phyloP scores from a whole-genome alignment of 2,329 filamentous ascomycete species.

The Coleophoma crateriformis region DNA sequence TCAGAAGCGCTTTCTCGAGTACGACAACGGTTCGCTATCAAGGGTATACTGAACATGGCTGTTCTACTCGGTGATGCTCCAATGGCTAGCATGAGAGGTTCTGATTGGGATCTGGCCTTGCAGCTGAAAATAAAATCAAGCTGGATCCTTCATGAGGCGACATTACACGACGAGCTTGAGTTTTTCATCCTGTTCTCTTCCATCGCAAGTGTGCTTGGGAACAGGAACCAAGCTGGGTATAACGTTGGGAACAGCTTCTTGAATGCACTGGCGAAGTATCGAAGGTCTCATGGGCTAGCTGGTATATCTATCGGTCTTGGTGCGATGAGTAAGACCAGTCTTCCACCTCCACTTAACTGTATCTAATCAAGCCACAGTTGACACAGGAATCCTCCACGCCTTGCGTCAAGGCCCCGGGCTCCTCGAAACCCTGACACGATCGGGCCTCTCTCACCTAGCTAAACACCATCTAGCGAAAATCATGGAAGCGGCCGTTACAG shows the following conservation, averaged over 20 bases:
- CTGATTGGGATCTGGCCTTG: not conserved
- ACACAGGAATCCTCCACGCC: not conserved
- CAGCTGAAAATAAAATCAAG: not conserved
- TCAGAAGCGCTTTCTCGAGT: not conserved
- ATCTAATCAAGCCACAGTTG: not conserved
- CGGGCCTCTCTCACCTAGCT: not conserved
- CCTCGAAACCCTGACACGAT: not conserved
- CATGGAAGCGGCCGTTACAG: not conserved
- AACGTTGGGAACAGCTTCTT: not conserved
- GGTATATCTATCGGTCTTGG: not conserved
- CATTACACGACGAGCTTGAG: not conserved
- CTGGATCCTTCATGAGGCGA: not conserved
- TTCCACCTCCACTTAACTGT: too few species aligned
- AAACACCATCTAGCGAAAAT: not conserved
- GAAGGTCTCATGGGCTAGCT: not conserved
- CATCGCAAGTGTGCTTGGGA: not conserved
- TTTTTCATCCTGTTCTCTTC: constrained; percentile 1
- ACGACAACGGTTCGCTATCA: not conserved
- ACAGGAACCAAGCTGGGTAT: constrained; percentile 1
- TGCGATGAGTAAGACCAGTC: not conserved
- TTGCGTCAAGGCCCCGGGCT: not conserved
- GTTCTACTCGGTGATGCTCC: not conserved
- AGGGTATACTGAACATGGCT: not conserved
- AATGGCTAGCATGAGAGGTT: not conserved
- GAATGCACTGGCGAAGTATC: not conserved